These are phyloP conservation scores for Ceratobasidium sp. DNA, from an alignment of 1,284 basidiomycete genomes.

Conservation along the genomic window DNA sequence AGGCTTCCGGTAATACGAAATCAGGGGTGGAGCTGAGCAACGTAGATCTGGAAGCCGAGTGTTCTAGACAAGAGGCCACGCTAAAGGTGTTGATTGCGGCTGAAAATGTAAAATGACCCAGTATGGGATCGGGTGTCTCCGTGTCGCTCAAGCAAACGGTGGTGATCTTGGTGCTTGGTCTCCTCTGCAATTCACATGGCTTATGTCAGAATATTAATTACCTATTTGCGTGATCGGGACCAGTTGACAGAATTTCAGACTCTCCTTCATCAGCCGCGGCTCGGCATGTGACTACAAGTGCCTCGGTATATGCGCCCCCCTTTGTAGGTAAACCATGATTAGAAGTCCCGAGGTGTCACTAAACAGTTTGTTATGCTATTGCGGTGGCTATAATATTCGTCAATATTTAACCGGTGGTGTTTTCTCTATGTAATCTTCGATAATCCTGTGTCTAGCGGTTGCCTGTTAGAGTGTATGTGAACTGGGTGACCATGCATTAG, in stretches of 20 bases:
- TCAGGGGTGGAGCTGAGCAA: not conserved
- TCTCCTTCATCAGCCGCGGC: not conserved
- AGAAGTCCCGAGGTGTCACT: too few relatives aligned
- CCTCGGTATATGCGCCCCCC: too few relatives aligned
- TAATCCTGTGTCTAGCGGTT: constrained; percentile 16
- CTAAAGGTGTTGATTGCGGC: not conserved
- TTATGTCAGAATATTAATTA: not conserved
- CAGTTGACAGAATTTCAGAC: not conserved
- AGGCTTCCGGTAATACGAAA: not conserved
- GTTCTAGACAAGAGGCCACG: too few relatives aligned
- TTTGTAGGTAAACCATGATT: too few relatives aligned
- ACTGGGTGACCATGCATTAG: too few relatives aligned
- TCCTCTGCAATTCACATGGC: not conserved
- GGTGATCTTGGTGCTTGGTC: not conserved
- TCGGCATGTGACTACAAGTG: not conserved
- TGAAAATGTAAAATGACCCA: not conserved
- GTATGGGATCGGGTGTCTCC: not conserved
- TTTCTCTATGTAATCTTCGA: constrained; percentile 5
- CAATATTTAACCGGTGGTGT: too few relatives aligned
- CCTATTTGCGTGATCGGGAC: not conserved
- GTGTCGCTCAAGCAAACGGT: too few relatives aligned
- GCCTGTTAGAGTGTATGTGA: not conserved
- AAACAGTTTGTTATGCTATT: too few relatives aligned
- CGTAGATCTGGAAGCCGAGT: not conserved
- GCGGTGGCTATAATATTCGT: too few relatives aligned